A percentile compares a stretch with the other conserved stretches of the same genome.
Conservation (phyloP, 345 rosid species). For the Brassica rapa region DNA sequence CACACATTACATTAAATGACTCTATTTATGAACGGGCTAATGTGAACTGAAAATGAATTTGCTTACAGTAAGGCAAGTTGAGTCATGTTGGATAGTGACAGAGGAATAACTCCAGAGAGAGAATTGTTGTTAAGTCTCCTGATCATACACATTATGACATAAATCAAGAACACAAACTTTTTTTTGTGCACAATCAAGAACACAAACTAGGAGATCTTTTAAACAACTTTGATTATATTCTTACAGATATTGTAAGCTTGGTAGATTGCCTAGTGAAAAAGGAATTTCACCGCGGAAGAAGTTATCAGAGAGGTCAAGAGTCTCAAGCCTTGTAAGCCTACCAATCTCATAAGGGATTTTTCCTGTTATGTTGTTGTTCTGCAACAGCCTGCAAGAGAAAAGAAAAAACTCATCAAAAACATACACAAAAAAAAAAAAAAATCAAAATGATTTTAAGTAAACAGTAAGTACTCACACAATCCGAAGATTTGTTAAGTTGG, state of each 20-base stretch:
- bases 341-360: slow-evolving; percentile 73
- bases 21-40: too few relatives aligned
- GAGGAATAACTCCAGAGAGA: slow-evolving; percentile 70
- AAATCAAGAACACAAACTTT: slow-evolving; percentile 11
- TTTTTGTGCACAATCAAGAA: too few relatives aligned
- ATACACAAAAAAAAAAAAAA: not conserved
- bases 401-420: slow-evolving; percentile 10
- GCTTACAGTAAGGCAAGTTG: slow-evolving; percentile 87
- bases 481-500: slow-evolving; percentile 84
- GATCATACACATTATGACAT: slow-evolving; percentile 9
- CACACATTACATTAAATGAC: not conserved
- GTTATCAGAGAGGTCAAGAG: slow-evolving; percentile 90
- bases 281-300: slow-evolving; percentile 74
- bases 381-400: slow-evolving; percentile 57
- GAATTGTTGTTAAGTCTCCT: slow-evolving; percentile 97
- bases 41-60: not conserved
- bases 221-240: slow-evolving; percentile 14
- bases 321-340: slow-evolving; percentile 69
- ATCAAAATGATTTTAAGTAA: not conserved
- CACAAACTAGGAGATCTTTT: not conserved
- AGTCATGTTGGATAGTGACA: slow-evolving; percentile 76
- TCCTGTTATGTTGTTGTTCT: slow-evolving; percentile 95
- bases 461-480: slow-evolving; percentile 58
- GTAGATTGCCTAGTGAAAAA: slow-evolving; percentile 58
- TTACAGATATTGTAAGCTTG: slow-evolving; percentile 84